A percentile compares a stretch with the other conserved stretches of the same genome.
phyloP scores from a whole-genome alignment of 805 yeast species.

The Candida nanaspora region DNA sequence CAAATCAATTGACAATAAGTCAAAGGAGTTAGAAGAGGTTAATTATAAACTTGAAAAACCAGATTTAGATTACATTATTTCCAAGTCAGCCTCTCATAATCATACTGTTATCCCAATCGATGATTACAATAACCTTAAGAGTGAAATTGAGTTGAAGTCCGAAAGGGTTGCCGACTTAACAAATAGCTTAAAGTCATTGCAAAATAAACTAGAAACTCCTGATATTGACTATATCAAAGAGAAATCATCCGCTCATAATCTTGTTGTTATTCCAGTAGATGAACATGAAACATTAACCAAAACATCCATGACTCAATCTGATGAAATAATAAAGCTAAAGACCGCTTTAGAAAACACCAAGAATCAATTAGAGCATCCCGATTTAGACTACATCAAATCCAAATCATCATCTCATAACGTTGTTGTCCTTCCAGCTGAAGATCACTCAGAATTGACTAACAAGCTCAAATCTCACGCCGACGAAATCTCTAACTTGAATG shows the following conservation, averaged over 20 bases:
- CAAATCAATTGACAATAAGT: not conserved
- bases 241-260: conserved; percentile 14
- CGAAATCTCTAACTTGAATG: not conserved
- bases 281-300: conserved; percentile 3
- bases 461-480: not conserved
- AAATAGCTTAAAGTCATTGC: not conserved
- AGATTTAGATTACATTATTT: conserved; percentile 18
- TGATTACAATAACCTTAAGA: conserved; percentile 13
- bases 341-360: not conserved
- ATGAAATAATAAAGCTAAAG: not conserved
- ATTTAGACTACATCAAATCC: conserved; percentile 18
- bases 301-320: no score
- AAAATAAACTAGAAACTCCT: conserved; percentile 16
- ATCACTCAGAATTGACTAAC: conserved; percentile 5
- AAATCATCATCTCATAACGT: conserved; percentile 22
- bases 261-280: conserved; percentile 4
- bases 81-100: conserved; percentile 21
- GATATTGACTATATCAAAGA: conserved; percentile 22
- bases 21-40: not conserved
- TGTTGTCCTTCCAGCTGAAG: conserved; percentile 13
- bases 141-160: not conserved
- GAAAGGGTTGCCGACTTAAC: not conserved
- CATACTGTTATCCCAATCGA: conserved; percentile 11
- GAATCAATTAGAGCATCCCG: conserved; percentile 18
- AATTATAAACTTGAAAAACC: conserved; percentile 20